Evolutionary conservation across 1,139 yeast species (phyloP), one percentile per base, ranked within the genome.

Genomic region (Kodamaea fungicola): DNA sequence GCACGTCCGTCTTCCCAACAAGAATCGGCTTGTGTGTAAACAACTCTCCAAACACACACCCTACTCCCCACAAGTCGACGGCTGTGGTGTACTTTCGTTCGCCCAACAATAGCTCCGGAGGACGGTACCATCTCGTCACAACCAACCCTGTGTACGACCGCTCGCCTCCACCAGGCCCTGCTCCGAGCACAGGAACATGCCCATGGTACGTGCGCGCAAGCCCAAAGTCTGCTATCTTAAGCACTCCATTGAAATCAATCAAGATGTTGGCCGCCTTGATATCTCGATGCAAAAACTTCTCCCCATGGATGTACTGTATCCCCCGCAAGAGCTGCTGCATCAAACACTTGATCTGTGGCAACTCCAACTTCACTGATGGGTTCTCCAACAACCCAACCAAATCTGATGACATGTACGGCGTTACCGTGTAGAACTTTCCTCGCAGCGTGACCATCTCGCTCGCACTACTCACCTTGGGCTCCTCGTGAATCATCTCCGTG

Each of bases 91-190:
- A 92, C 42, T 75, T 70, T 43, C 84, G 70, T 49, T 89, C 96
- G 2, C 97, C 97, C 38, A 92, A 62, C 19, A 92, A 72, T 16
- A 92, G 71, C 58, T 92, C 97, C 0, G 97, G 98, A 1, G 98
- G 95, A 41, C 99, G 71, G 60, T 94, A 92, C 98, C 98, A 92
- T 50, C 98, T 67, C 0, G 98, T 92, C 19, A 92, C 97, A 3
- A 92, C 98, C 43, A 89, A 74, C 3, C 88, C 90, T 0, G 99
- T 94, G 54, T 92, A 89, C 33, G 77, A 76, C 13, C 81, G 70
- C 22, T 76, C 78, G 0, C 96, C 94, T 2, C 96, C 95, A 19
- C 88, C 88, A 0, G 81, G 81, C 0, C 74, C 74, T 2, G 69
- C 64, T 2, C 74, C 75, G 2, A 65, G 47, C n/a, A 65, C 67